A percentile compares a stretch with the other conserved stretches of the same genome.
Evolutionary conservation across 495 filamentous ascomycete species (phyloP).

Genomic region (Penicillium parvum): DNA sequence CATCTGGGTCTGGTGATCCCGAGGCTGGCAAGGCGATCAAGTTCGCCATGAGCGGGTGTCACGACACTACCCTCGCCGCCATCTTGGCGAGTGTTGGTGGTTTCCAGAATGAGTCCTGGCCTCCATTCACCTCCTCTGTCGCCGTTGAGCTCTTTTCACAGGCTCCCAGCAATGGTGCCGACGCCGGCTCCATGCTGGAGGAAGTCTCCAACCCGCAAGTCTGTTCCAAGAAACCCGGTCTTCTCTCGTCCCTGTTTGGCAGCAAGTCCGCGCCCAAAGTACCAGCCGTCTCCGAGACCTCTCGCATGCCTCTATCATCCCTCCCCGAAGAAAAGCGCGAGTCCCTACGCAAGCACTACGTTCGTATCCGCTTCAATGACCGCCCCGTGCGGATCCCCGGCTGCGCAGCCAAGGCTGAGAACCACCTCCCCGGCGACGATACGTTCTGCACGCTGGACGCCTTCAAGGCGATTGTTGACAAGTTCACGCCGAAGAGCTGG

Average conservation of each 20-base stretch:
- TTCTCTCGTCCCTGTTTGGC: slow-evolving; percentile 33
- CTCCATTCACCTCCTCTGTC: slow-evolving; percentile 85
- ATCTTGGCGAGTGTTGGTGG: slow-evolving; percentile 75
- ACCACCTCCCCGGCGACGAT: slow-evolving; percentile 84
- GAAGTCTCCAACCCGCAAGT: slow-evolving; percentile 26
- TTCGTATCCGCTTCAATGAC: slow-evolving; percentile 95
- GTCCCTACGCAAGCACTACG: slow-evolving; percentile 68
- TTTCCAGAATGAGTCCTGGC: slow-evolving; percentile 72
- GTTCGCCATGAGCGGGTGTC: slow-evolving; percentile 78
- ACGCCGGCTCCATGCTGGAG: slow-evolving; percentile 16
- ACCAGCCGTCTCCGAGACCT: slow-evolving; percentile 26
- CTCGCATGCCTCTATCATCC: slow-evolving; percentile 29
- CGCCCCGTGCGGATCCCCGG: slow-evolving; percentile 73
- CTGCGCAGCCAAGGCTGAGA: slow-evolving; percentile 64
- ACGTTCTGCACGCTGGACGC: slow-evolving; percentile 88
- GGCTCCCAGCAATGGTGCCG: slow-evolving; percentile 9
- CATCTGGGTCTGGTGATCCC: slow-evolving; percentile 36
- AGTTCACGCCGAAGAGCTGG: slow-evolving; percentile 81
- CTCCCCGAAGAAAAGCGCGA: slow-evolving; percentile 36
- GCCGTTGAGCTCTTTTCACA: slow-evolving; percentile 84
- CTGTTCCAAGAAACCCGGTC: slow-evolving; percentile 18
- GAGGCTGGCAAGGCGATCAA: slow-evolving; percentile 56
- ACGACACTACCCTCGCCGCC: slow-evolving; percentile 88
- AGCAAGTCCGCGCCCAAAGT: slow-evolving; percentile 16
- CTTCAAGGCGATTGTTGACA: slow-evolving; percentile 89